Conservation (phyloP, 1,284 basidiomycete species). For the Chalciporus sp. region DNA sequence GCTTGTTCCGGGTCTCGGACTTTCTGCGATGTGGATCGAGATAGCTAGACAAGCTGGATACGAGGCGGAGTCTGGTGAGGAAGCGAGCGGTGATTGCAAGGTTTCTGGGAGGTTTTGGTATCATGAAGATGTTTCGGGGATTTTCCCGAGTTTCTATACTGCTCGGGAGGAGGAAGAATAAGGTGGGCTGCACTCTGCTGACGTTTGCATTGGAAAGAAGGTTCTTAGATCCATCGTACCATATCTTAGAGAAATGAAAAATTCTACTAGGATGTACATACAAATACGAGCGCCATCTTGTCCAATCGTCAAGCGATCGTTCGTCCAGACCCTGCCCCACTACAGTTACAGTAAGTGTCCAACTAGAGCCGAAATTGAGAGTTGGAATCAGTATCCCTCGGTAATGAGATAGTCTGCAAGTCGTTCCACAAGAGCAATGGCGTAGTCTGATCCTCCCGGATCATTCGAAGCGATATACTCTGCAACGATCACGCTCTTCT, state of each 20-base stretch:
- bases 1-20: conserved; percentile 47
- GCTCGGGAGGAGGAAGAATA: conserved; percentile 14
- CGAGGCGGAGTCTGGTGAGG: not conserved
- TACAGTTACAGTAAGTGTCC: not conserved
- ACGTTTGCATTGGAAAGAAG: not conserved
- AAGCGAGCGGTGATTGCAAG: not conserved
- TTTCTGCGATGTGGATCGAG: conserved; percentile 65
- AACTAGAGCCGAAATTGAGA: not conserved
- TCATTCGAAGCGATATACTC: conserved; percentile 53
- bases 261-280: not conserved
- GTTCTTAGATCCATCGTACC: not conserved
- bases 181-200: not conserved
- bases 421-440: conserved; percentile 71
- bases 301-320: conserved; percentile 8
- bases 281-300: not conserved
- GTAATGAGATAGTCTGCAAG: conserved; percentile 83
- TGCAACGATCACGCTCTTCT: conserved; percentile 83
- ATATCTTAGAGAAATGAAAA: not conserved
- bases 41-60: conserved; percentile 43
- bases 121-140: conserved; percentile 36
- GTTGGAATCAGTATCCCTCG: conserved; percentile 20
- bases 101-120: conserved; percentile 31
- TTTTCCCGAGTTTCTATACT: conserved; percentile 37
- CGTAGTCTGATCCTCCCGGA: conserved; percentile 60
- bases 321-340: not conserved